Evolutionary conservation across 192 early-diverging fungal genomes (phyloP), one percentile per base, ranked within the genome.

Genomic region (Lunasporangiospora selenospora): DNA sequence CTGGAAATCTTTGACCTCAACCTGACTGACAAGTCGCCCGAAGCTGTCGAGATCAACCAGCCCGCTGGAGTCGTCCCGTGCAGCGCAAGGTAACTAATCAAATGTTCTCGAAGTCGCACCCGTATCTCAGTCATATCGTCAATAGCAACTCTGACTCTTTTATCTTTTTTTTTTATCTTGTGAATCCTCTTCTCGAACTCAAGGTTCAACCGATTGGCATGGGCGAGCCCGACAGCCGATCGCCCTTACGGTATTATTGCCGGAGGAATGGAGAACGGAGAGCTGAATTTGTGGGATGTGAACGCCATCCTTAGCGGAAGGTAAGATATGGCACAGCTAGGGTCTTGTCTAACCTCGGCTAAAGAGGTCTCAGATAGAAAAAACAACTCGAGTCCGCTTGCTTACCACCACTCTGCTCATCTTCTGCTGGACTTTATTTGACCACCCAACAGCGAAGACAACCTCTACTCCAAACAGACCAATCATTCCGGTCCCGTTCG

Each of bases 191-290:
- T 34, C 12, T 36, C 56, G 26, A 24, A n/a, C n/a, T 40, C 10
- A 50, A 89, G 87, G 77, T 99, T 99, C 79, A 93, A 97, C 77
- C 89, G 93, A 1, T 77, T 99, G 40, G 92, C 90, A 9, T 99
- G 97, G 94, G 84, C 81, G 26, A 67, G 66, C 51, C 65, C 64
- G 38, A 75, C 71, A 12, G 37, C 63, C 24, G 70, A 78, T 39
- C 67, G 81, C 32, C 73, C 88, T 31, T 76, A 85, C 41, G 95
- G 96, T 45, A 80, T 96, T 11, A 77, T 99, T 55, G 97, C 94
- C 4, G 92, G 93, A 58, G 97, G 97, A 19, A 85, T 96, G 83
- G 96, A 97, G 75, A 96, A 91, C 78, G 95, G 97, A 34, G 94
- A 95, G 64, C 77, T 99, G 44, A 80, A 86, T 30, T 63, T 98